Evolutionary conservation across 1,284 basidiomycete species (phyloP), one percentile per base, ranked within the genome.

Genomic region (Phenoliferia sp.): DNA sequence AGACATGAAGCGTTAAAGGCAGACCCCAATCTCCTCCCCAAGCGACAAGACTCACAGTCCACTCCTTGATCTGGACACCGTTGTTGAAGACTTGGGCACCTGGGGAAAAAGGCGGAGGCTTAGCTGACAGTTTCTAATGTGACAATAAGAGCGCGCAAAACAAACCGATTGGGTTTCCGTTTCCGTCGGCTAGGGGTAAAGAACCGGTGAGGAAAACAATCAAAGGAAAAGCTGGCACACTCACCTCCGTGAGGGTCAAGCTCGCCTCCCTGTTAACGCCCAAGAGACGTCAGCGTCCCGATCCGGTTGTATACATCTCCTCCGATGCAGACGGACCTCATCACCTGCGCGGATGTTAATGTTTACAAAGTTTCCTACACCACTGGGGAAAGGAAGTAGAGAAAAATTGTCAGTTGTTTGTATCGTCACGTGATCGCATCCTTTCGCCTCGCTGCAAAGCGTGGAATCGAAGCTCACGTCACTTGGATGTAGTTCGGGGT

Each of bases 341-440:
- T 80, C 79, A 34, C 74, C 74, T 3, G 59, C 64, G 3, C 56
- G 44, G 63, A 80, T 72, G 70, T 76, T 74, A 55, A 80, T 74
- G 73, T 77, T 78, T 68, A 77, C 79, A 29, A 80, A 77, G 73
- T 80, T 76, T 44, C 78, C 79, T 2, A 63, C 69, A 10, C 71
- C 71, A 26, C 69, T 73, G 39, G 71, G 39, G 22, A 44, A 12
- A 44, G 22, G 22, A 44, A 22, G 39, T 12, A 44, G 22, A 12
- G 39, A 12, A 44, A 22, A 22, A 44, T 22, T 22, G 22, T 44
- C 39, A 44, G 39, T 22, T 12, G 12, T 12, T 12, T 22, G 39
- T 44, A 12, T 44, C 22, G 12, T 12, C 12, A 12, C 12, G 12
- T 12, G 39, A 12, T 12, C 62, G 39, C 69, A 54, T 54, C 50